These are phyloP conservation scores for Lodderomyces pseudojiufengensis DNA, from an alignment of 1,139 yeast genomes.

Conservation along the genomic window DNA sequence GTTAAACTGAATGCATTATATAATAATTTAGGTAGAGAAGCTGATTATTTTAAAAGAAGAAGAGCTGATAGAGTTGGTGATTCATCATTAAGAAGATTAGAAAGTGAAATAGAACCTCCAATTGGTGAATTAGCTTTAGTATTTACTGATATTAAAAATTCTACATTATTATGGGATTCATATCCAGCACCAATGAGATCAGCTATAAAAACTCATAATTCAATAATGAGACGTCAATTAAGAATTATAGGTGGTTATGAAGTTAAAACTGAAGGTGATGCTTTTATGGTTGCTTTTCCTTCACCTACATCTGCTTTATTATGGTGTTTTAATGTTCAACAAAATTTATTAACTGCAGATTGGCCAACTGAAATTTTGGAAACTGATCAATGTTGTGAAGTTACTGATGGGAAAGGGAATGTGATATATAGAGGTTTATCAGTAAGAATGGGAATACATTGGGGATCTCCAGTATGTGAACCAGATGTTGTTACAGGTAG, in stretches of 20 bases:
- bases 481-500: slow-evolving; percentile 90
- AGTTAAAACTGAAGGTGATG: slow-evolving; percentile 99
- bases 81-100: slow-evolving; percentile 74
- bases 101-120: slow-evolving; percentile 93
- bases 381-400: slow-evolving; percentile 79
- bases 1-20: slow-evolving; percentile 31
- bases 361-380: slow-evolving; percentile 95
- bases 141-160: slow-evolving; percentile 93
- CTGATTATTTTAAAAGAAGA: slow-evolving; percentile 46
- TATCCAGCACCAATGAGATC: slow-evolving; percentile 94
- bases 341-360: slow-evolving; percentile 74
- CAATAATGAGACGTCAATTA: slow-evolving; percentile 89
- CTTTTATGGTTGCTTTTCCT: slow-evolving; percentile 97
- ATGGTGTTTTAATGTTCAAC: slow-evolving; percentile 94
- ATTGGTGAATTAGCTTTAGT: slow-evolving; percentile 92
- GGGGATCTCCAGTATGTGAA: slow-evolving; percentile 98
- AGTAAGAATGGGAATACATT: slow-evolving; percentile 96
- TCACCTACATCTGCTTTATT: slow-evolving; percentile 85
- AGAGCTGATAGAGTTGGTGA: slow-evolving; percentile 68
- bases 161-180: slow-evolving; percentile 90
- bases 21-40: slow-evolving; percentile 39
- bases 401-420: slow-evolving; percentile 63
- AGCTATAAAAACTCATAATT: slow-evolving; percentile 91
- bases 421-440: slow-evolving; percentile 81
- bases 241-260: slow-evolving; percentile 96